These are phyloP conservation scores for Ambispora gerdemannii DNA, from an alignment of 192 early-diverging fungal genomes.

Conservation along the genomic window DNA sequence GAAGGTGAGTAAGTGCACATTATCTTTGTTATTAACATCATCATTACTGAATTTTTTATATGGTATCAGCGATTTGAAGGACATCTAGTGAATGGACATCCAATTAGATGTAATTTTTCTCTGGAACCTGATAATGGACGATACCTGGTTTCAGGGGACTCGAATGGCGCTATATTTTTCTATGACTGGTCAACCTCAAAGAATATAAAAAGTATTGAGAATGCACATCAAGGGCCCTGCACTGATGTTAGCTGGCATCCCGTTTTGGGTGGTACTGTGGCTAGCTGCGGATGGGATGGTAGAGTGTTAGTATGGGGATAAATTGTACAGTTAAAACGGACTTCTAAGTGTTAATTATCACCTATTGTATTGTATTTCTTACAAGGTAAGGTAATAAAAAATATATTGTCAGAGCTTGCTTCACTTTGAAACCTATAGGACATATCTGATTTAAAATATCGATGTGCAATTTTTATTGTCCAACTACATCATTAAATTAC, in stretches of 20 bases:
- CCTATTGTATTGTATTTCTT: too few species aligned
- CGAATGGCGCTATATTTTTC: constrained; percentile 25
- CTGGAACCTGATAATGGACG: constrained; percentile 3
- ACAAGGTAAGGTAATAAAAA: too few species aligned
- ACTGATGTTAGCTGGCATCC: constrained; percentile 28
- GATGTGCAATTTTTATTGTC: too few species aligned
- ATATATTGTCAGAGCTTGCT: too few species aligned
- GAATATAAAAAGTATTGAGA: constrained; percentile 18
- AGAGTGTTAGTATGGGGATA: constrained; percentile 16
- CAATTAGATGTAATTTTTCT: constrained; percentile 28
- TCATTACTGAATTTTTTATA: background rate
- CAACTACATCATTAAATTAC: too few species aligned
- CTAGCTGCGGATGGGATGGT: constrained; percentile 29
- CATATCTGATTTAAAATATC: too few species aligned
- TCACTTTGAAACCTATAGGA: too few species aligned
- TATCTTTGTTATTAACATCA: background rate
- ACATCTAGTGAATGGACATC: constrained; percentile 29
- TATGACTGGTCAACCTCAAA: constrained; percentile 22
- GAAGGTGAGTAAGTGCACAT: constrained; percentile 5
- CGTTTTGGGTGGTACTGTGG: constrained; percentile 4
- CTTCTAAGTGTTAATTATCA: too few species aligned
- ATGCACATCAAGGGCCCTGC: constrained; percentile 13
- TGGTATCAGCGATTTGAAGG: constrained; percentile 18
- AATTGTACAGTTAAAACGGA: too few species aligned
- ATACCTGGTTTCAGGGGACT: constrained; percentile 26